Evolutionary conservation across 2,329 filamentous ascomycete species (phyloP).

Genomic region (Calonectria honghensis): DNA sequence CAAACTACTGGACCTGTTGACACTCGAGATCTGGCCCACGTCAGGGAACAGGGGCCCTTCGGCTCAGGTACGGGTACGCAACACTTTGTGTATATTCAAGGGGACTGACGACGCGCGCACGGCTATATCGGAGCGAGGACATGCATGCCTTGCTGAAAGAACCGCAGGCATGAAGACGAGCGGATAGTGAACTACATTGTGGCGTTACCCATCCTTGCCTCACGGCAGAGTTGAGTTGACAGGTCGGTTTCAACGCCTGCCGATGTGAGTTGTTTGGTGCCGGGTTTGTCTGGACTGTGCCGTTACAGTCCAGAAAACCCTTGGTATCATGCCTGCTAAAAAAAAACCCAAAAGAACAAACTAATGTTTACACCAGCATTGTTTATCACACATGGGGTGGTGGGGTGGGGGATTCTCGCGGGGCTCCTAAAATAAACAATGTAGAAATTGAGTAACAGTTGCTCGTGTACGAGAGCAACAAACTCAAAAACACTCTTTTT

Average conservation of each 20-base stretch:
- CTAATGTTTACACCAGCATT: neutral
- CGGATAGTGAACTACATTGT: neutral
- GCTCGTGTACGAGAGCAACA: neutral
- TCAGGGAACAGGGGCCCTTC: constrained; percentile 11
- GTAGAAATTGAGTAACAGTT: neutral
- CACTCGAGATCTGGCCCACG: constrained; percentile 8
- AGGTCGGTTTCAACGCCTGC: neutral
- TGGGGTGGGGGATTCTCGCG: too few relatives aligned
- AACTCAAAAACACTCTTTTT: neutral
- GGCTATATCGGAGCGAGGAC: constrained; percentile 9
- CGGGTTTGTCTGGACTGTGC: neutral
- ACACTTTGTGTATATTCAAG: neutral
- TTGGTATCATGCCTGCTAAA: neutral
- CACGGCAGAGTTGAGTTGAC: neutral
- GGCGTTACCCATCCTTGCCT: constrained; percentile 1
- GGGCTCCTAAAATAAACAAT: neutral
- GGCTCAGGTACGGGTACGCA: constrained; percentile 17
- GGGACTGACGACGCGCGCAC: constrained; percentile 26
- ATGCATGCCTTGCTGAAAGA: constrained; percentile 9
- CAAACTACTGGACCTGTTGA: neutral
- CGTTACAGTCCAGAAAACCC: neutral
- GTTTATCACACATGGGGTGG: too few relatives aligned
- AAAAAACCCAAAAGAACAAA: neutral
- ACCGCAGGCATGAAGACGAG: neutral
- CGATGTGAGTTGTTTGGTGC: neutral